Evolutionary conservation across 345 rosid species (phyloP), one percentile per base, ranked within the genome.

Genomic region (Fremontodendron californicum): DNA sequence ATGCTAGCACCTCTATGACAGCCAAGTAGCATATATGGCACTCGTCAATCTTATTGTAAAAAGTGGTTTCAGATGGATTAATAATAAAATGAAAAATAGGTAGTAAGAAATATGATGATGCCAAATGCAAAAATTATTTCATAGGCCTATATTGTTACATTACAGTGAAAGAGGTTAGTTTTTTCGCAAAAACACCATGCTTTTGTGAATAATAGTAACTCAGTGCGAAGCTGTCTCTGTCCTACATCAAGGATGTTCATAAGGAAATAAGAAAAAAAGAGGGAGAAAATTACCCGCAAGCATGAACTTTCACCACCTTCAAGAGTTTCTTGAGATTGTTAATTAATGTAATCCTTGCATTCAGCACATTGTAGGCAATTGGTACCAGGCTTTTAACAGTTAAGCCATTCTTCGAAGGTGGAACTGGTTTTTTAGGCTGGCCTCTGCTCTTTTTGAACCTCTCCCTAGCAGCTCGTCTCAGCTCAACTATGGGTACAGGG

Each of bases 381-480:
- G 97, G 93, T 51, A 88, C 79, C 29, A 96, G 88, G 82, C 86
- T 82, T 84, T 86, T 86, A 37, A 93, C 89, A 52, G 91, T 74
- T 87, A 96, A 83, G 43, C 99, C 98, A 37, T 82, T 89, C 82
- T 82, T 96, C 1, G 98, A 96, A 80, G 99, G 92, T 63, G 89
- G 86, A 39, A 79, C 31, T 51, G 85, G 90, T 80, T 79, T 86
- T 78, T 71, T 90, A 46, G 98, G 96, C 57, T 87, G 85, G 71
- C 87, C 91, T 82, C 80, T 87, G 73, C 86, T 86, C 61, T 90
- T 91, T 84, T 92, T 93, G 63, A 89, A 82, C 82, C 97, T 93
- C 83, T 92, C 92, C 86, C 99, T 89, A 13, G 98, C 98, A 64
- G 94, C 94, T 76, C 98, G 90, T 78, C 99, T 87, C 77, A 96